A percentile compares a stretch with the other conserved stretches of the same genome.
Evolutionary conservation across 2,329 filamentous ascomycete species (phyloP).

Genomic region (Pseudogymnoascus sp.): DNA sequence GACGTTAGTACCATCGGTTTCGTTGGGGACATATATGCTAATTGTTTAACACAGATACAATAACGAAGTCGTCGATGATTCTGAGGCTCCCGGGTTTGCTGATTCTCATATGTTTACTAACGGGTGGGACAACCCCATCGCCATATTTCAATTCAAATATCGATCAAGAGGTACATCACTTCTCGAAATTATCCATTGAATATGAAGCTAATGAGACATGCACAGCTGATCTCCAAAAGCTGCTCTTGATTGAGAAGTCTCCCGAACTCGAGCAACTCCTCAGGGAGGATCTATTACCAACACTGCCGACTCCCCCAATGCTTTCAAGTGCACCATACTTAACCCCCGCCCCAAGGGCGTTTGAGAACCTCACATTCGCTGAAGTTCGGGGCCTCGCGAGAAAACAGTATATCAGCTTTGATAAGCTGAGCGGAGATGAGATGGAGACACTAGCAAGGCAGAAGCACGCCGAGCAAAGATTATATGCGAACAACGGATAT

Average conservation of each 20-base stretch:
- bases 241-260: not conserved
- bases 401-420: not conserved
- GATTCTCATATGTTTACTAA: no score
- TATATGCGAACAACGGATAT: not conserved
- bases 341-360: not conserved
- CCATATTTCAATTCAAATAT: not conserved
- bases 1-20: no score
- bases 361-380: not conserved
- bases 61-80: no score
- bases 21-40: no score
- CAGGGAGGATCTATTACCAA: not conserved
- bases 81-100: no score
- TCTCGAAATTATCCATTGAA: no score
- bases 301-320: not conserved
- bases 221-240: not conserved
- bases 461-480: not conserved
- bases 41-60: no score
- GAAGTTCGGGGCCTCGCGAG: not conserved
- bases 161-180: not conserved
- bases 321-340: no score
- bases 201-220: not conserved
- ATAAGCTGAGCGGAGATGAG: not conserved
- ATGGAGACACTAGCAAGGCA: not conserved
- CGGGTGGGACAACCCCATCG: not conserved
- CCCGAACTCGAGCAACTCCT: not conserved